Evolutionary conservation across 1,284 basidiomycete species (phyloP), one percentile per base, ranked within the genome.

Genomic region (Trichosporon asahii): DNA sequence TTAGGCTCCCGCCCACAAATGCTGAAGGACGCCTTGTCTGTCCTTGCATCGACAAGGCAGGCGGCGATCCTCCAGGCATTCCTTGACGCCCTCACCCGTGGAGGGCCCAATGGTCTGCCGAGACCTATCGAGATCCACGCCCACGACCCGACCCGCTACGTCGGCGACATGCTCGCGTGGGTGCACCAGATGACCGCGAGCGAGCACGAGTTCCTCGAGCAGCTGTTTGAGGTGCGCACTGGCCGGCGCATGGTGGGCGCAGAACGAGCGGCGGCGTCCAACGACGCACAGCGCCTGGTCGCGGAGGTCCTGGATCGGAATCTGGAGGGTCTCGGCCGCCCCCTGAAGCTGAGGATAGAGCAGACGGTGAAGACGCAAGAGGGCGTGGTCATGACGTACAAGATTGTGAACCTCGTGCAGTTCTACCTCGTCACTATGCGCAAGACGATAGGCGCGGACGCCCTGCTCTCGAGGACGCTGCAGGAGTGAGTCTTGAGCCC

Each of bases 101-200:
- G 96, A 14, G 93, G 93, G 0, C 93, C 93, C 0, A 90, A 90
- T 40, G 93, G 93, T 29, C 86, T 94, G 1, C 93, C 95, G 0
- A 89, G 95, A 2, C 95, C 96, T 0, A 98, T 99, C 74, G 96
- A 99, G 82, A 86, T 98, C 2, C 95, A 98, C 79, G 96, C 96
- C 0, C 96, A 99, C 78, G 96, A 99, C 80, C 95, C 96, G 0
- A 87, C 94, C 73, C 90, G 96, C 29, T 99, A 99, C 80, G 90
- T 97, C 15, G 95, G 96, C 21, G 96, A 98, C 81, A 98, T 99
- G 93, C 89, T 99, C 3, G 96, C 95, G 0, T 99, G 96, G 97
- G 90, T 98, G 1, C 96, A 99, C 83, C 97, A 99, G 75, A 88
- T 91, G 0, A 94, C 97, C 70, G 96, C 96, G 0, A 91, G 90